phyloP scores from a whole-genome alignment of 2,329 filamentous ascomycete species.

The Sporothrix phasma region DNA sequence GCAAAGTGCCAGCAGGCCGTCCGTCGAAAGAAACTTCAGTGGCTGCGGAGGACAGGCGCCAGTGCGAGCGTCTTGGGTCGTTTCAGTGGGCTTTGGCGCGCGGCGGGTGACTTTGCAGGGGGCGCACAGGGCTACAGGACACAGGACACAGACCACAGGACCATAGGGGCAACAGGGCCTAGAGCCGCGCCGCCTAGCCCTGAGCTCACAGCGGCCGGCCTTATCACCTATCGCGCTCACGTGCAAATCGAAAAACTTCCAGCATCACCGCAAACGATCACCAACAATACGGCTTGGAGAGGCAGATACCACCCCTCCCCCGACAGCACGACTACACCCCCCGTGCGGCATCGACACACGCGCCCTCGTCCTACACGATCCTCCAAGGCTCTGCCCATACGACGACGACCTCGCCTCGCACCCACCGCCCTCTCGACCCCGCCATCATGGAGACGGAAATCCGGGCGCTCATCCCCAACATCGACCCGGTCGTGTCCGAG shows the following conservation, averaged over 20 bases:
- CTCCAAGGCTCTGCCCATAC: neutral
- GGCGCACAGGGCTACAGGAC: too few species aligned
- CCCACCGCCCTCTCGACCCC: neutral
- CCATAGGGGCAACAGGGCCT: neutral
- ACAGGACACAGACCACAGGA: neutral
- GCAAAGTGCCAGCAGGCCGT: neutral
- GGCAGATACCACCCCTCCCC: neutral
- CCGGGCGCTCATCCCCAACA: constrained; percentile 69
- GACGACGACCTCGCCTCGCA: neutral
- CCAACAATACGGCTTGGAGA: neutral
- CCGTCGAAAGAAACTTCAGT: too few species aligned
- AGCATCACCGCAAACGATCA: neutral
- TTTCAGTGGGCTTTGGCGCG: too few species aligned
- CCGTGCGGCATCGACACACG: neutral
- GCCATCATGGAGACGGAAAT: constrained; percentile 74
- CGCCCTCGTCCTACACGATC: too few species aligned
- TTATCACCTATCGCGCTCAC: constrained; percentile 7
- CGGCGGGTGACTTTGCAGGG: too few species aligned
- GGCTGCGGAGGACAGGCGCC: too few species aligned
- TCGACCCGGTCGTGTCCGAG: constrained; percentile 81
- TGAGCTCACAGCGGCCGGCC: neutral
- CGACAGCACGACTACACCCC: neutral
- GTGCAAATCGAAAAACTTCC: constrained; percentile 12
- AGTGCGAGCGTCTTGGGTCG: too few species aligned
- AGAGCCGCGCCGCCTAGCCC: neutral